Percentiles rank a stretch among this genome's conserved stretches.
phyloP scores from a whole-genome alignment of 768 basidiomycete species.

The Mycena venus region DNA sequence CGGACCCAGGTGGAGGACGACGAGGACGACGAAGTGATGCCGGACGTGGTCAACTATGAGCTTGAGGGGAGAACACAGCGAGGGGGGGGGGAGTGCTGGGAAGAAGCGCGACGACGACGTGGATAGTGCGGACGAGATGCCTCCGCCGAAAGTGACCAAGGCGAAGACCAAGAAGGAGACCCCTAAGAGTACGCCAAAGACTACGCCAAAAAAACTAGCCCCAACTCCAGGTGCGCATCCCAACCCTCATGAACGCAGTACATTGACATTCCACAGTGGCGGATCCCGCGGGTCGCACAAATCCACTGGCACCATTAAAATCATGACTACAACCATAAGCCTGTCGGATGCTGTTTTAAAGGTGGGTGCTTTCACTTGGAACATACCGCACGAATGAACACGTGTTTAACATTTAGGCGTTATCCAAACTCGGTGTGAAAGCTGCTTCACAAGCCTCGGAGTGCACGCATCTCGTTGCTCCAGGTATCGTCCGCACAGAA shows the following conservation, averaged over 20 bases:
- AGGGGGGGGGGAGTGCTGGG: neutral
- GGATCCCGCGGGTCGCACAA: constrained; percentile 9
- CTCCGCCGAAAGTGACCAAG: constrained; percentile 30
- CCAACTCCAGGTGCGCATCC: constrained; percentile 6
- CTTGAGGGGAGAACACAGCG: constrained; percentile 5
- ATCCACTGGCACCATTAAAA: constrained; percentile 48
- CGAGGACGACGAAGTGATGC: constrained; percentile 19
- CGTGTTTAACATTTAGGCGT: constrained; percentile 53
- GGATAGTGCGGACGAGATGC: constrained; percentile 38
- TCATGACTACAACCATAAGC: constrained; percentile 79
- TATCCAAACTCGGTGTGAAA: constrained; percentile 77
- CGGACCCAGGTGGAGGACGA: constrained; percentile 12
- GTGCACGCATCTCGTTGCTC: constrained; percentile 85
- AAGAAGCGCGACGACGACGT: constrained; percentile 33
- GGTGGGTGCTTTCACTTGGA: constrained; percentile 52
- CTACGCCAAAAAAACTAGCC: constrained; percentile 2
- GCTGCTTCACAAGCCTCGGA: constrained; percentile 71
- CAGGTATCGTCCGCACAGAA: constrained; percentile 82
- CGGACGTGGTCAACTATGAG: constrained; percentile 10
- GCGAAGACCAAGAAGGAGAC: constrained; percentile 22
- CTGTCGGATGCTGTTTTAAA: constrained; percentile 71
- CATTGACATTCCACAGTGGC: neutral
- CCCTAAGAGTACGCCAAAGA: constrained; percentile 16
- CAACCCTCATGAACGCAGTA: too few species aligned
- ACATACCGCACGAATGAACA: neutral